Percentiles rank a stretch among this genome's conserved stretches.
These are phyloP conservation scores for Waltiozyma sp. DNA, from an alignment of 1,139 yeast genomes.

Conservation along the genomic window DNA sequence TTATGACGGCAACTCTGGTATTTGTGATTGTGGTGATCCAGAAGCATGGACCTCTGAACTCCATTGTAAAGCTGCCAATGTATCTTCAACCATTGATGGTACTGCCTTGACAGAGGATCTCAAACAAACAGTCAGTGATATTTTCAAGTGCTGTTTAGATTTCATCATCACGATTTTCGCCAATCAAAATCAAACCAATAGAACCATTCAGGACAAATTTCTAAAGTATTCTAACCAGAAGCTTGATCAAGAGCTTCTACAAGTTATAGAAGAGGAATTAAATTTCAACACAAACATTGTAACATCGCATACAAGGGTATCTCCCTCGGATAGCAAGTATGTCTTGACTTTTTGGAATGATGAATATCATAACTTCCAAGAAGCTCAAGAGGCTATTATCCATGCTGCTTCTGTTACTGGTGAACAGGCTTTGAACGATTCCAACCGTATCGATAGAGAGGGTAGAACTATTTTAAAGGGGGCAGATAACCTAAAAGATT, in stretches of 20 bases:
- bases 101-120: slow-evolving; percentile 35
- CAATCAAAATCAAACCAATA: slow-evolving; percentile 15
- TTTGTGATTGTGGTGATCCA: slow-evolving; percentile 62
- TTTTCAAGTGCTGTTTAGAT: slow-evolving; percentile 33
- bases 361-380: slow-evolving; percentile 49
- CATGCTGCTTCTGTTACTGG: slow-evolving; percentile 26
- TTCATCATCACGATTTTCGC: slow-evolving; percentile 36
- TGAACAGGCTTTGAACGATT: slow-evolving; percentile 4
- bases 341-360: slow-evolving; percentile 58
- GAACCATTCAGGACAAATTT: slow-evolving; percentile 6
- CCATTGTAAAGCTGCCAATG: slow-evolving; percentile 29
- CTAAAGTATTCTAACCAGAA: background rate
- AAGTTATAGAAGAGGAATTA: slow-evolving; percentile 3
- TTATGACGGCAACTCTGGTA: slow-evolving; percentile 39
- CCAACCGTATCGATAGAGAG: slow-evolving; percentile 24
- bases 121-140: slow-evolving; percentile 19
- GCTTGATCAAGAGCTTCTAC: background rate
- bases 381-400: slow-evolving; percentile 18
- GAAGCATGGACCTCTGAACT: slow-evolving; percentile 46
- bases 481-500: slow-evolving; percentile 9
- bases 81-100: slow-evolving; percentile 38
- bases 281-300: slow-evolving; percentile 1
- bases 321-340: slow-evolving; percentile 21
- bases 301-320: slow-evolving; percentile 11
- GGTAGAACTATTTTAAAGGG: slow-evolving; percentile 26